Evolutionary conservation across 2,329 filamentous ascomycete genomes (phyloP).

Genomic region (Diaporthe humulicola): DNA sequence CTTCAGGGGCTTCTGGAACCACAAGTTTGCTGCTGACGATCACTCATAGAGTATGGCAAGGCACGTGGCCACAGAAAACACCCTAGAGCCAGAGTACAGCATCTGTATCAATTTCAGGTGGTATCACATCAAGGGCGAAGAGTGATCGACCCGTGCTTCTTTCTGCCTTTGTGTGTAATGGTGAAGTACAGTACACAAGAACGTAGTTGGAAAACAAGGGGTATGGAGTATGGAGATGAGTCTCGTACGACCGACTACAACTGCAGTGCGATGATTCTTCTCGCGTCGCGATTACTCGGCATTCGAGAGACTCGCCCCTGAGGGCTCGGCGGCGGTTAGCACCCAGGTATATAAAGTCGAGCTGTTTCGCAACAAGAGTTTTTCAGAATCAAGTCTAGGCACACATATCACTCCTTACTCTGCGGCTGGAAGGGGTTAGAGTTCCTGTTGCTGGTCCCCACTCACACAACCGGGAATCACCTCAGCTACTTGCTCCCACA

Average conservation of each 20-base stretch:
- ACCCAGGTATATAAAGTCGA: neutral
- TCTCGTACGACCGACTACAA: neutral
- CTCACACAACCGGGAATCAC: slow-evolving; percentile 30
- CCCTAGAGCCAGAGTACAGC: neutral
- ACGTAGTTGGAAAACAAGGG: neutral
- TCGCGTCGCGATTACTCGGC: slow-evolving; percentile 20
- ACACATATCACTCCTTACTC: slow-evolving; percentile 27
- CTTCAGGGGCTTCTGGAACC: slow-evolving; percentile 70
- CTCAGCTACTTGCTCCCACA: slow-evolving; percentile 12
- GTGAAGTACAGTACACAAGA: neutral
- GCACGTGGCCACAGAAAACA: neutral
- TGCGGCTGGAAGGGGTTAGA: neutral
- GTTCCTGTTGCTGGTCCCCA: neutral
- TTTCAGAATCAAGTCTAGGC: neutral
- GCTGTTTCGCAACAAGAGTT: neutral
- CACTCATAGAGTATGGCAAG: slow-evolving; percentile 10
- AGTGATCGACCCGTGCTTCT: slow-evolving; percentile 1
- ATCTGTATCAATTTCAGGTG: neutral
- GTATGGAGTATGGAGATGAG: neutral
- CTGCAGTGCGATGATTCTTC: neutral
- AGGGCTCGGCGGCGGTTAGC: neutral
- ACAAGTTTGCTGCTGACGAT: slow-evolving; percentile 67
- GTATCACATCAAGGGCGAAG: neutral
- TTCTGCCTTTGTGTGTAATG: neutral
- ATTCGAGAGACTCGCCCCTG: neutral